phyloP scores from a whole-genome alignment of 1,139 yeast species.

The Magnusiomyces ingens region DNA sequence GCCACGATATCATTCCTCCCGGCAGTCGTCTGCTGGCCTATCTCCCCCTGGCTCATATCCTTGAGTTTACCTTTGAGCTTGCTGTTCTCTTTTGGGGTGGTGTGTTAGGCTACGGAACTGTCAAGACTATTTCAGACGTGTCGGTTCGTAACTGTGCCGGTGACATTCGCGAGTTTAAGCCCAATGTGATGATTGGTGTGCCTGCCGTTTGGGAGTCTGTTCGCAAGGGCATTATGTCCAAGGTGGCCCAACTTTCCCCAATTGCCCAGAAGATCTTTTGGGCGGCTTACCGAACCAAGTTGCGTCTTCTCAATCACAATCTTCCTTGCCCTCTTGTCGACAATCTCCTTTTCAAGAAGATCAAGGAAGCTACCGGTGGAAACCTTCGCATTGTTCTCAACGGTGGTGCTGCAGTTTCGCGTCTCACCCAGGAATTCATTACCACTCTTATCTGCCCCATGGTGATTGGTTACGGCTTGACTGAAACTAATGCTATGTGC shows the following conservation, averaged over 20 bases:
- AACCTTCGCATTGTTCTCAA: conserved; percentile 62
- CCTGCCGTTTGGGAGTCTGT: conserved; percentile 98
- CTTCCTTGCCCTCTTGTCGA: conserved; percentile 63
- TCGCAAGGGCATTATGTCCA: conserved; percentile 82
- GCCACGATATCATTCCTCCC: conserved; percentile 44
- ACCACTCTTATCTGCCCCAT: conserved; percentile 75
- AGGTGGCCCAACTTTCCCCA: conserved; percentile 61
- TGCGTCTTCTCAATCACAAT: conserved; percentile 50
- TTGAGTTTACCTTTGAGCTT: conserved; percentile 85
- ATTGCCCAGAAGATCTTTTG: conserved; percentile 78
- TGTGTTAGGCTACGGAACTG: conserved; percentile 81
- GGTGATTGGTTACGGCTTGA: conserved; percentile 93
- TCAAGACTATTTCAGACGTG: conserved; percentile 79
- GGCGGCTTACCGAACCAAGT: conserved; percentile 76
- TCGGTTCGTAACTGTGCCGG: conserved; percentile 82
- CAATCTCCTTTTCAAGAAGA: conserved; percentile 72
- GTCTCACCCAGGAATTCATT: conserved; percentile 80
- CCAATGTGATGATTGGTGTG: conserved; percentile 95
- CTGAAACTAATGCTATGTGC: conserved; percentile 92
- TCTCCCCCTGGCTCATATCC: conserved; percentile 93
- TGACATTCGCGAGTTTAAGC: conserved; percentile 80
- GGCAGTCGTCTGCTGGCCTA: conserved; percentile 75
- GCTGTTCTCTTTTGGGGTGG: conserved; percentile 85
- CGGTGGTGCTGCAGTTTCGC: conserved; percentile 92
- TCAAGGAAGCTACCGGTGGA: conserved; percentile 96